Conservation (phyloP, 2,329 filamentous ascomycete species). For the Botrytis hyacinthi region DNA sequence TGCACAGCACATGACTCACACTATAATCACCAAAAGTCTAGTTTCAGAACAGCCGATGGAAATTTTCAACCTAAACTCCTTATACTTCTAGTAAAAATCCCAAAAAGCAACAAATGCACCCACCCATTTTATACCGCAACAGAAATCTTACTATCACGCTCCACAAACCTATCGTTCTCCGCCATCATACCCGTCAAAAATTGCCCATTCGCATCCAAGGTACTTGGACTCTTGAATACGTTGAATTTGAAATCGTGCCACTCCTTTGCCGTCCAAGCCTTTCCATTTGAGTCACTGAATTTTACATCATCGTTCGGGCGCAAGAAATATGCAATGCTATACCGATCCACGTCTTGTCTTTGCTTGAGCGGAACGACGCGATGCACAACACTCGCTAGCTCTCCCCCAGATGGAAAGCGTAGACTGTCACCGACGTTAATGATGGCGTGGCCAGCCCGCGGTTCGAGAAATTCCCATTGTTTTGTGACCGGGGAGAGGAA, state of each 20-base stretch:
- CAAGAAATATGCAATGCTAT: not conserved
- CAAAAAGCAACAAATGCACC: not conserved
- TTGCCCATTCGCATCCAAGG: not conserved
- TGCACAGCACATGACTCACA: not conserved
- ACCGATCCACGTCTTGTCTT: not conserved
- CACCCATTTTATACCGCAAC: not conserved
- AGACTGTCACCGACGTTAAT: not conserved
- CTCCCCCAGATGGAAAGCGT: not conserved
- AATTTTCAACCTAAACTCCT: not conserved
- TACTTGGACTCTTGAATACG: not conserved
- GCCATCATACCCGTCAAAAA: not conserved
- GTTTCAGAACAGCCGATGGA: not conserved
- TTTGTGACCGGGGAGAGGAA: not conserved
- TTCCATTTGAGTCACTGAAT: not conserved
- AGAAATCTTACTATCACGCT: not conserved
- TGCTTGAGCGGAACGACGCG: not conserved
- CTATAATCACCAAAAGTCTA: not conserved
- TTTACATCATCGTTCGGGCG: not conserved
- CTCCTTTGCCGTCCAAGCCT: not conserved
- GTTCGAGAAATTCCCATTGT: not conserved
- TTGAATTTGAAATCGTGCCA: not conserved
- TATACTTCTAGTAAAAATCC: not conserved
- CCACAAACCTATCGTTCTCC: not conserved
- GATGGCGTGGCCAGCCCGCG: not conserved
- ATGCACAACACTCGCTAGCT: not conserved